Percentiles rank a stretch among this genome's conserved stretches.
These are phyloP conservation scores for Diaporthe sp. DNA, from an alignment of 2,329 filamentous ascomycete species.

Conservation along the genomic window DNA sequence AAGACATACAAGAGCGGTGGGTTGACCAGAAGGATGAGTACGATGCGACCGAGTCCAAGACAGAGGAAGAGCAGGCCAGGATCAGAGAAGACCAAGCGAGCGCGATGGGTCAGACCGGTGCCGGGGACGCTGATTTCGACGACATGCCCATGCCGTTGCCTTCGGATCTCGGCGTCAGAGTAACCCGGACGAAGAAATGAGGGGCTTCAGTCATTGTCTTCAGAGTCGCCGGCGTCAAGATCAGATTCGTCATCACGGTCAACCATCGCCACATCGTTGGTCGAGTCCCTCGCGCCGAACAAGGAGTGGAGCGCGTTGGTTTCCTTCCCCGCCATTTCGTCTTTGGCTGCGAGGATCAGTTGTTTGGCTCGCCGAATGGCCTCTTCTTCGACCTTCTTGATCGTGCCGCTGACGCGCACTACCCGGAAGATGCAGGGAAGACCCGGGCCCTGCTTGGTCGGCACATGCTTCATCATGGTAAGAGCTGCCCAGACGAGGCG, in stretches of 20 bases:
- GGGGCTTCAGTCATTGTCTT: slow-evolving; percentile 53
- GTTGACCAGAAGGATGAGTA: slow-evolving; percentile 90
- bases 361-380: slow-evolving; percentile 83
- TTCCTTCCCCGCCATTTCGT: slow-evolving; percentile 58
- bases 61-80: slow-evolving; percentile 82
- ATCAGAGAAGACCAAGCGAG: slow-evolving; percentile 54
- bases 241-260: slow-evolving; percentile 62
- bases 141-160: slow-evolving; percentile 61
- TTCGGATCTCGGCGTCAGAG: slow-evolving; percentile 77
- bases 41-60: slow-evolving; percentile 82
- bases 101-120: slow-evolving; percentile 52
- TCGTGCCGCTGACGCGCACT: slow-evolving; percentile 90
- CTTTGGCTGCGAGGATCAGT: slow-evolving; percentile 77
- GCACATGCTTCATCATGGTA: slow-evolving; percentile 82
- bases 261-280: slow-evolving; percentile 55
- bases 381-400: slow-evolving; percentile 92
- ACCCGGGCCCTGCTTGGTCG: slow-evolving; percentile 63
- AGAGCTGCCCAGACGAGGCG: slow-evolving; percentile 91
- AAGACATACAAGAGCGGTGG: slow-evolving; percentile 97
- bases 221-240: slow-evolving; percentile 62
- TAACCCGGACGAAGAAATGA: slow-evolving; percentile 76
- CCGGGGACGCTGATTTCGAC: slow-evolving; percentile 55
- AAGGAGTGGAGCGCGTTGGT: slow-evolving; percentile 49
- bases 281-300: slow-evolving; percentile 47
- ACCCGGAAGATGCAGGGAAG: slow-evolving; percentile 85